Base-by-base conservation (phyloP, 2,329 filamentous ascomycete species). In the Xylaria hypoxylon region DNA sequence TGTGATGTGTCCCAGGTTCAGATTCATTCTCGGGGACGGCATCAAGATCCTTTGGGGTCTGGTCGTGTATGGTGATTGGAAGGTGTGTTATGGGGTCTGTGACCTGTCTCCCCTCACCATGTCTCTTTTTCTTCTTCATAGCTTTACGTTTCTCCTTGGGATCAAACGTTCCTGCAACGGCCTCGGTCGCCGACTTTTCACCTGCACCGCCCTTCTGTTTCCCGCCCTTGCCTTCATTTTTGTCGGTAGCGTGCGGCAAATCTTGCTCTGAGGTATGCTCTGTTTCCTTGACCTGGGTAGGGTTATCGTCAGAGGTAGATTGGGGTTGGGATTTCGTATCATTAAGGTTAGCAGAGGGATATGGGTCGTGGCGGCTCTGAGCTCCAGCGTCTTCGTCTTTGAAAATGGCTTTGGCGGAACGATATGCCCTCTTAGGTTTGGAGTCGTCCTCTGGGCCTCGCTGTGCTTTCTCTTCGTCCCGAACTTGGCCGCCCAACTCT, bases 71-170 rank as follows among this genome's bases (percentile, higher is more conserved):
- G 40, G 79, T 81, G 53, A 92, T 84, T 1, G 90, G 89, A 2
- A 92, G 81, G 77, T 92, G 90, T 1, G 90, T 93, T 44, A 92
- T 84, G 0, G 90, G 90, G 73, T 93, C 90, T 1, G 90, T 92
- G 52, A 92, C 90, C 74, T 90, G 84, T 65, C 84, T 80, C n/a
- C 84, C 82, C n/a, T 80, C 82, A 48, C 80, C 80, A 56, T 83
- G 80, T 52, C 78, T 76, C 56, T 80, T 80, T 11, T 72, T 77
- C 64, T 81, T 82, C 71, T 85, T 84, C 74, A 83, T 81, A 7
- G 80, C 77, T 63, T 85, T 85, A 26, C 83, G 80, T 73, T 84
- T 82, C 65, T 83, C 77, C 69, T 79, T 84, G 2, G 82, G 80
- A 57, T 85, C 80, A 33, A 79, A 70, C 1, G 79, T 70, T n/a